These are phyloP conservation scores for Chrysoporthe puriensis DNA, from an alignment of 2,329 filamentous ascomycete genomes.

Conservation along the genomic window DNA sequence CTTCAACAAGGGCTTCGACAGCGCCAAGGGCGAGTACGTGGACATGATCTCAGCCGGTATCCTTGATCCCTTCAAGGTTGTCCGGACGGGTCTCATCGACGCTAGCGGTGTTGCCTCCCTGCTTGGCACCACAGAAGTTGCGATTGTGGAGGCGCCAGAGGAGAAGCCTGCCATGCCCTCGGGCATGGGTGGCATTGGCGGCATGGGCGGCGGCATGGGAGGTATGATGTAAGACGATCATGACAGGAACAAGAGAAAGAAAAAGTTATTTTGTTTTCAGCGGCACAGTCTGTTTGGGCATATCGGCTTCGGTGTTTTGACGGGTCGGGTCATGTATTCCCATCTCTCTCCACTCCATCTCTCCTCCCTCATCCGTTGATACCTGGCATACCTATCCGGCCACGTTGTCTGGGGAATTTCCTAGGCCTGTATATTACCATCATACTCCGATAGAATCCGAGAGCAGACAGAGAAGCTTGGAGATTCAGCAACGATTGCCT, in stretches of 20 bases:
- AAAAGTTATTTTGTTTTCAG: constrained; percentile 35
- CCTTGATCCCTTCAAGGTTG: constrained; percentile 98
- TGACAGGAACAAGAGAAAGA: constrained; percentile 20
- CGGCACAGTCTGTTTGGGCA: constrained; percentile 44
- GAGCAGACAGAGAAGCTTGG: constrained; percentile 9
- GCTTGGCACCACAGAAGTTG: constrained; percentile 96
- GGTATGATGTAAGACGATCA: constrained; percentile 60
- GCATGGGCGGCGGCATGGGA: constrained; percentile 56
- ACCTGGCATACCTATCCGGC: constrained; percentile 33
- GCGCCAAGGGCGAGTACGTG: constrained; percentile 94
- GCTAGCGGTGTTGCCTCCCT: constrained; percentile 95
- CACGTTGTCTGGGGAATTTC: constrained; percentile 24
- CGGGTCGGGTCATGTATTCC: constrained; percentile 43
- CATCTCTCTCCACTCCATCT: constrained; percentile 40
- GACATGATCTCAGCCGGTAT: constrained; percentile 98
- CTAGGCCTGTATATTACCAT: constrained; percentile 36
- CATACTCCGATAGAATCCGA: constrained; percentile 18
- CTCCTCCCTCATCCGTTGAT: constrained; percentile 34
- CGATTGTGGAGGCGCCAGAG: constrained; percentile 93
- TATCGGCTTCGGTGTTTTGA: constrained; percentile 54
- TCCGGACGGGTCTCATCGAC: constrained; percentile 92
- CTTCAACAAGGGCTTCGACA: constrained; percentile 99
- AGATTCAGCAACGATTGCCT: background rate
- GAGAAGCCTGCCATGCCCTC: constrained; percentile 74
- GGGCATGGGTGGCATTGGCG: constrained; percentile 66